Base-by-base conservation (phyloP, 768 basidiomycete genomes). In the Leccinum variicolor region DNA sequence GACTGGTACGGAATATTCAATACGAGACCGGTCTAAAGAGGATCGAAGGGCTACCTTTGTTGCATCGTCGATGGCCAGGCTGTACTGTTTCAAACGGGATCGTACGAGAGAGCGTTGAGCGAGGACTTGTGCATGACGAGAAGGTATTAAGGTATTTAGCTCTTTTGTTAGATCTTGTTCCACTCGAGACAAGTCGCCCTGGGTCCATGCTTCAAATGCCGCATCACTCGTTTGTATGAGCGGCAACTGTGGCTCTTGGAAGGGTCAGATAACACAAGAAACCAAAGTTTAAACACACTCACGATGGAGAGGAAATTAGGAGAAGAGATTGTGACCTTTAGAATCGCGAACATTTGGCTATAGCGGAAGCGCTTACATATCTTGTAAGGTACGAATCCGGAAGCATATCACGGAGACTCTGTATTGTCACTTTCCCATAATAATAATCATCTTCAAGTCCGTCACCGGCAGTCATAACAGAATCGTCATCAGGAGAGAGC, bases 31-130 rank as follows among this genome's bases (percentile, higher is more conserved):
- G 17, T 15, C 2, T 21, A 23, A 1, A 17, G 9, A 26, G 19
- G 39, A 2, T 0, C 0, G 7, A 11, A 17, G 3, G 8, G 1
- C 28, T 26, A 63, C 62, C 53, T 34, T 10, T 47, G 29, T 57
- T 0, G 55, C 59, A 29, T 62, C 61, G 3, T 52, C 50, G 13
- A 57, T 33, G 19, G 55, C 60, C n/a, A 21, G 36, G 2, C 52
- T 25, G 14, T 21, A 53, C 6, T 50, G 49, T 4, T 33, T 25
- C 10, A n/a, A 28, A 6, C 45, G 60, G 1, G 8, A n/a, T 3
- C 57, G 41, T 4, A 52, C 17, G 3, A 61, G n/a, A 6, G 53
- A 19, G 0, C 53, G 60, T 5, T 47, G 28, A 11, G 60, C 58
- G 0, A 60, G 60, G 10, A 53, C 25, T 2, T 14, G 23, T 6